A percentile compares a stretch with the other conserved stretches of the same genome.
These are phyloP conservation scores for Manihot esculenta DNA, from an alignment of 441 rosid genomes.

Conservation along the genomic window DNA sequence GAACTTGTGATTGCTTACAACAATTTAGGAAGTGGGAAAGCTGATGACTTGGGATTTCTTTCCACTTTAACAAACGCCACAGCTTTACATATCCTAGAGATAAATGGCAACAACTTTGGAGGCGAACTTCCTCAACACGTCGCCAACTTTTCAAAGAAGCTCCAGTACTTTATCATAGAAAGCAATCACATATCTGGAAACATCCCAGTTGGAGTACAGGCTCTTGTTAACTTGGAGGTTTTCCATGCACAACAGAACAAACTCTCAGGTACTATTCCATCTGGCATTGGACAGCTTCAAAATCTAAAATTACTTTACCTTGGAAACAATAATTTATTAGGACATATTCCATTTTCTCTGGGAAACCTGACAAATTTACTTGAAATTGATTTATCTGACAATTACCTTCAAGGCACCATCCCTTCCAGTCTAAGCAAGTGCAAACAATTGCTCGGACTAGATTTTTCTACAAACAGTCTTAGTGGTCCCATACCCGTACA, in stretches of 20 bases:
- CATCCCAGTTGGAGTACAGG: neutral
- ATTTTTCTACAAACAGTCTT: neutral
- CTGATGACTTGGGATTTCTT: constrained; percentile 3
- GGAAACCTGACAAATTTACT: constrained; percentile 4
- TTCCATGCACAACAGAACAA: neutral
- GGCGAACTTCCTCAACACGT: neutral
- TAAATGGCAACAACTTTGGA: neutral
- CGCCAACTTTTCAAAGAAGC: neutral
- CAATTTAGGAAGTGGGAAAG: neutral
- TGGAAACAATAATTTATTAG: neutral
- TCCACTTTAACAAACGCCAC: neutral
- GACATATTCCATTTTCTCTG: neutral
- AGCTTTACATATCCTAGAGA: neutral
- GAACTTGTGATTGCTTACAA: neutral
- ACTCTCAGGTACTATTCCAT: neutral
- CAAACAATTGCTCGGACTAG: neutral
- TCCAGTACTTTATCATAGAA: neutral
- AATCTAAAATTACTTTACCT: neutral
- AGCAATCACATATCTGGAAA: neutral
- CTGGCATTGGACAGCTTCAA: neutral
- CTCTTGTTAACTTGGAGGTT: neutral
- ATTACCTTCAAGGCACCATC: neutral
- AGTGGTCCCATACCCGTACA: neutral
- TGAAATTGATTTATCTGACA: neutral
- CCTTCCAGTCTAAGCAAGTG: neutral